Evolutionary conservation across 2,329 filamentous ascomycete genomes (phyloP), one percentile per base, ranked within the genome.

Genomic region (Polychaeton citri): DNA sequence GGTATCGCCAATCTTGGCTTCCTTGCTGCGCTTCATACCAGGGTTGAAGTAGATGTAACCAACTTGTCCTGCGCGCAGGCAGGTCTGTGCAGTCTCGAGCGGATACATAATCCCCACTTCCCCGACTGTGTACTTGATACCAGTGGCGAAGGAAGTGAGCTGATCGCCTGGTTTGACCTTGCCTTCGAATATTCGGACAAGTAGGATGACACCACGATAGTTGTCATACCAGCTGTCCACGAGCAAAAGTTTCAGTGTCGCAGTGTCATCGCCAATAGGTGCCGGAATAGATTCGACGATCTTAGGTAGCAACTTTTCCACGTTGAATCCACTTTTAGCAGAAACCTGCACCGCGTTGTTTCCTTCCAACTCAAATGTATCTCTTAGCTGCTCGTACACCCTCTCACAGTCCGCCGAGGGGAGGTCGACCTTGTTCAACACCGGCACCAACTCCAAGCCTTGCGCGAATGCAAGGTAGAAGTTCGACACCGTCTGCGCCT

Each of bases 161-260:
- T 80, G 76, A 53, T 96, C 86, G 4, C 90, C 90, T 0, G 87
- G 76, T 39, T 71, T 75, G 43, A 98, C 69, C 35, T 75, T 73
- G 8, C 90, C 90, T 45, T 96, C 86, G 50, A 98, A 98, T 13
- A 98, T 68, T 8, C 90, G 72, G 9, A 98, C 86, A 5, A 98
- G 69, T 35, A 95, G 70, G 36, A 96, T 81, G 21, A 98, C 90
- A 9, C 90, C 90, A 46, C 86, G 81, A 60, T 95, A 98, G 41
- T 80, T 87, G 53, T 94, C 87, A 57, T 98, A 98, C 90, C 90
- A 98, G 16, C 87, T 95, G 60, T 98, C 90, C 19, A 98, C 86
- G 10, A 98, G 74, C 33, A 98, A 66, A 61, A 96, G 72, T 40
- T 83, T 78, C 38, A 95, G 60, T 2, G 86, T 84, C 49, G 78